Evolutionary conservation across 2,329 filamentous ascomycete species (phyloP).

Genomic region (Alternaria burnsii): DNA sequence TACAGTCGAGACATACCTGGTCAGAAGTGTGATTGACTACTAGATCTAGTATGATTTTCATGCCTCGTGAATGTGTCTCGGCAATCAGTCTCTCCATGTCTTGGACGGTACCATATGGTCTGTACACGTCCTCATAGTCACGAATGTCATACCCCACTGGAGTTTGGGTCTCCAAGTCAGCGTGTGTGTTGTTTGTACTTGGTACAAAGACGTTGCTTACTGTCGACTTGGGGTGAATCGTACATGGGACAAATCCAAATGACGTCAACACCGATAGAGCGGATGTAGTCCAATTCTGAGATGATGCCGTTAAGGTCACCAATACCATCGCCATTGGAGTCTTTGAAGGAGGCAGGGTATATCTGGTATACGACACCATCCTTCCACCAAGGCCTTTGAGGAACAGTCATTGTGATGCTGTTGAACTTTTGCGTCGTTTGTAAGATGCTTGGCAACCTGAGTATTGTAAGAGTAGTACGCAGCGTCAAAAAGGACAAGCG

Average conservation of each 20-base stretch:
- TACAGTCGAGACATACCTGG: constrained; percentile 28
- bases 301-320: constrained; percentile 68
- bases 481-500: constrained; percentile 9
- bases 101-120: constrained; percentile 51
- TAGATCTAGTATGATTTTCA: constrained; percentile 52
- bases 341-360: constrained; percentile 69
- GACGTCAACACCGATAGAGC: constrained; percentile 55
- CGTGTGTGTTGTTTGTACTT: not conserved
- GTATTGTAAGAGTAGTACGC: not conserved
- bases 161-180: not conserved
- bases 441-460: not conserved
- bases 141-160: constrained; percentile 50
- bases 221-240: constrained; percentile 58
- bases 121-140: constrained; percentile 52
- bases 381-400: constrained; percentile 64
- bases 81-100: constrained; percentile 51
- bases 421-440: not conserved
- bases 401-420: constrained; percentile 37
- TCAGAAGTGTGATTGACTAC: constrained; percentile 54
- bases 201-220: not conserved
- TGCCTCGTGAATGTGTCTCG: constrained; percentile 47
- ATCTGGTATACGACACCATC: constrained; percentile 69
- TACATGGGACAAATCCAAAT: constrained; percentile 54
- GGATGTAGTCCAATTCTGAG: constrained; percentile 64
- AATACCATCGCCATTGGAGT: constrained; percentile 64